phyloP scores from a whole-genome alignment of 225 moss, liverwort and hornwort genomes.

The Bryum argenteum region DNA sequence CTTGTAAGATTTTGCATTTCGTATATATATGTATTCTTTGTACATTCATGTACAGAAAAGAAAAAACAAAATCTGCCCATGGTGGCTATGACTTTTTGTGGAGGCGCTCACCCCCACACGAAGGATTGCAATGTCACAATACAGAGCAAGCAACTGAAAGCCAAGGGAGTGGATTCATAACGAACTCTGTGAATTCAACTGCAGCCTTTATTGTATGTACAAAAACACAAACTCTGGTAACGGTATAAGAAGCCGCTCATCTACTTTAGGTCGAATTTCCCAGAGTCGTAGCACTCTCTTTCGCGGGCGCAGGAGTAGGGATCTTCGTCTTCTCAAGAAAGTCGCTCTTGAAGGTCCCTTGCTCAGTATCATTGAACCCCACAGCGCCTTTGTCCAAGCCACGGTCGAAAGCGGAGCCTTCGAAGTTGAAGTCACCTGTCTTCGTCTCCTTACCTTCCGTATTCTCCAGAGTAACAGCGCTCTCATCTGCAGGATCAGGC shows the following conservation, averaged over 20 bases:
- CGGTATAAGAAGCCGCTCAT: background rate
- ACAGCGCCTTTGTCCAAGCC: background rate
- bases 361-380: background rate
- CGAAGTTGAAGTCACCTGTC: conserved; percentile 14
- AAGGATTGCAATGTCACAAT: too few species aligned
- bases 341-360: background rate
- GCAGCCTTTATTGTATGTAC: background rate
- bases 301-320: conserved; percentile 16
- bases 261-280: conserved; percentile 24
- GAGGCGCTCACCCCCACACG: background rate
- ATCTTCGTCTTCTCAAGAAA: conserved; percentile 32
- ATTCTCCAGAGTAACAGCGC: conserved; percentile 14
- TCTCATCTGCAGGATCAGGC: conserved; percentile 10
- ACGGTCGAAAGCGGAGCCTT: conserved; percentile 19
- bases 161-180: too few species aligned
- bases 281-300: conserved; percentile 34
- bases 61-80: background rate
- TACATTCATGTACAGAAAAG: background rate
- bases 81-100: background rate
- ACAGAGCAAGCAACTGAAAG: too few species aligned
- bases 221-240: conserved; percentile 3
- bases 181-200: too few species aligned
- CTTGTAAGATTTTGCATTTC: background rate
- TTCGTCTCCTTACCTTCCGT: background rate
- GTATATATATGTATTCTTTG: background rate